phyloP scores from a whole-genome alignment of 139 green algal genomes.

The Ettlia oleoabundans region DNA sequence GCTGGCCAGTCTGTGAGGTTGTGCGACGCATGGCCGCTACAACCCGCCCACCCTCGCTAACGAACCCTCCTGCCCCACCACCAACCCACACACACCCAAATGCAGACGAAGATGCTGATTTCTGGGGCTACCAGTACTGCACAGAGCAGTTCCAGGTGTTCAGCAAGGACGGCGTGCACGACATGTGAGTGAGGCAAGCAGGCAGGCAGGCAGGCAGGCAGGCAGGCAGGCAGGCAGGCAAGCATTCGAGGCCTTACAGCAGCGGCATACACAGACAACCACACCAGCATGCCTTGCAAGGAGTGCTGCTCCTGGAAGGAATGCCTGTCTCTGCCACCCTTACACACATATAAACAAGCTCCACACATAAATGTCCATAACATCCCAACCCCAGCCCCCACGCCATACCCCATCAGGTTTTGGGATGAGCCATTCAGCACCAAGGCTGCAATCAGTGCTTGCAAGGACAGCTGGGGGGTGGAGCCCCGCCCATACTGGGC shows the following conservation, averaged over 20 bases:
- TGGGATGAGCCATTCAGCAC: constrained; percentile 49
- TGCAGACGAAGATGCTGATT: constrained; percentile 67
- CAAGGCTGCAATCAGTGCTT: constrained; percentile 41
- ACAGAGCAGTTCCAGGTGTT: constrained; percentile 54
- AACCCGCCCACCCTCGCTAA: no score
- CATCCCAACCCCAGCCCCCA: no score
- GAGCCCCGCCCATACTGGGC: constrained; percentile 51
- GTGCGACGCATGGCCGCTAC: no score
- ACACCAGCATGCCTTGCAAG: no score
- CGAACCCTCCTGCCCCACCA: neutral
- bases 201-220: neutral
- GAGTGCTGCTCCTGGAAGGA: no score
- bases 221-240: no score
- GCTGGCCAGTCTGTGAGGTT: neutral
- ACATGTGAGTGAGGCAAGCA: constrained; percentile 36
- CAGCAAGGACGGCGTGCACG: constrained; percentile 52
- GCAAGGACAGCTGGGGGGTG: constrained; percentile 75
- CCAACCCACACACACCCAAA: neutral
- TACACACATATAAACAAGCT: no score
- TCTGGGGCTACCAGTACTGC: constrained; percentile 67
- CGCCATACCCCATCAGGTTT: no score
- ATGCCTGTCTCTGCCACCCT: no score
- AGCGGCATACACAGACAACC: no score
- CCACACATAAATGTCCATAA: no score
- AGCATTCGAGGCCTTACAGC: no score